A percentile compares a stretch with the other conserved stretches of the same genome.
Evolutionary conservation across 2,329 filamentous ascomycete species (phyloP).

Genomic region (Claviceps quebecensis): DNA sequence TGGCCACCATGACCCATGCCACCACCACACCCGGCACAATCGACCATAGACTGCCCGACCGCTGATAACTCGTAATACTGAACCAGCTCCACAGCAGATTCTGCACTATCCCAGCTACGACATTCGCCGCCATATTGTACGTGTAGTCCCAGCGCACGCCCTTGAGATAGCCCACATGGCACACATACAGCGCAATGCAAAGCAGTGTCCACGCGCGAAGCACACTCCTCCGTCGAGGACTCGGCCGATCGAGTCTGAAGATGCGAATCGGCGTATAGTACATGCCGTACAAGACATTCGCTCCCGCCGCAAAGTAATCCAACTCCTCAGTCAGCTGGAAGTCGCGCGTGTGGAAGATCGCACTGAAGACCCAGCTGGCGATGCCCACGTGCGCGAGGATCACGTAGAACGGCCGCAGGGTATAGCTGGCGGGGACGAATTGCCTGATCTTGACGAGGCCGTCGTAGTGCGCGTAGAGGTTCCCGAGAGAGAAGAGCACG

Average conservation of each 20-base stretch:
- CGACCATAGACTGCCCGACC: conserved; percentile 63
- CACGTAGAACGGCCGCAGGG: conserved; percentile 68
- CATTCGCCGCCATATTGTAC: conserved; percentile 96
- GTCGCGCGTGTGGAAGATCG: conserved; percentile 86
- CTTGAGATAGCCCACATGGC: conserved; percentile 73
- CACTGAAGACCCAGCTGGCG: conserved; percentile 73
- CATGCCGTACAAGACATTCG: conserved; percentile 77
- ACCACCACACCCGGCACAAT: conserved; percentile 85
- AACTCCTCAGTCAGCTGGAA: conserved; percentile 77
- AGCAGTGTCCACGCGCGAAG: conserved; percentile 62
- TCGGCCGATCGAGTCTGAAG: conserved; percentile 59
- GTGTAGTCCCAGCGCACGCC: conserved; percentile 86
- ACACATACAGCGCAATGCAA: conserved; percentile 56
- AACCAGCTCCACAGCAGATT: conserved; percentile 82
- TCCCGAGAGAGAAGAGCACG: conserved; percentile 84
- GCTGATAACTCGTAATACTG: conserved; percentile 58
- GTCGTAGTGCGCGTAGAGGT: conserved; percentile 71
- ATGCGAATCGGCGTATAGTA: conserved; percentile 75
- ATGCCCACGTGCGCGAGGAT: conserved; percentile 69
- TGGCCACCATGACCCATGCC: conserved; percentile 79
- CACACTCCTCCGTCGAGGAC: conserved; percentile 29
- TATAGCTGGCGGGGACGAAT: conserved; percentile 57
- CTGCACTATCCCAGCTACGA: conserved; percentile 63
- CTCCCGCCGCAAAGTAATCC: conserved; percentile 91
- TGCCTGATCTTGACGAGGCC: conserved; percentile 60